Conservation (phyloP, 2,329 filamentous ascomycete genomes). For the Alternaria panax region DNA sequence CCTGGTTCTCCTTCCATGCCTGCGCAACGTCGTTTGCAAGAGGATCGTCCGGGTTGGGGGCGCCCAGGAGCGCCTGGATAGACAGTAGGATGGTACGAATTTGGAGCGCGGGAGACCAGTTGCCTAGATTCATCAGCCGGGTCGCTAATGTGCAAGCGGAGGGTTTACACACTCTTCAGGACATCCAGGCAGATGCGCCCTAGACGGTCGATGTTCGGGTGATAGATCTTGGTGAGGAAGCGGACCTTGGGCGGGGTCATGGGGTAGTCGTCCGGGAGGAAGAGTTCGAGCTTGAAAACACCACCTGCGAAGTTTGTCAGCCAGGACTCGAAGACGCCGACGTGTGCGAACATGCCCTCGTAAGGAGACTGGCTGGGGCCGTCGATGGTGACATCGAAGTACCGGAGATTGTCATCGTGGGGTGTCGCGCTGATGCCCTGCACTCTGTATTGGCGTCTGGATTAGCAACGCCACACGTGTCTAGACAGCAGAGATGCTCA, state of each 20-base stretch:
- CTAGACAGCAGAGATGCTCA: slow-evolving; percentile 57
- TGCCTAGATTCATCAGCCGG: slow-evolving; percentile 65
- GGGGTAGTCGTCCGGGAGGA: slow-evolving; percentile 97
- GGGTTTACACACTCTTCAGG: slow-evolving; percentile 76
- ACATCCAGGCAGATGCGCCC: slow-evolving; percentile 97
- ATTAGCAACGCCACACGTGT: slow-evolving; percentile 9
- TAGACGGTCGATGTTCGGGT: slow-evolving; percentile 97
- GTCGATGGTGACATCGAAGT: slow-evolving; percentile 97
- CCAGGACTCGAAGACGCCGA: background rate
- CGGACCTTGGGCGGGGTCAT: slow-evolving; percentile 99
- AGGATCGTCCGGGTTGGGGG: slow-evolving; percentile 98
- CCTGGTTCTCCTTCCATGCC: slow-evolving; percentile 96
- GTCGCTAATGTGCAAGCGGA: background rate
- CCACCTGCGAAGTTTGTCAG: slow-evolving; percentile 62
- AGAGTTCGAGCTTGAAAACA: slow-evolving; percentile 95
- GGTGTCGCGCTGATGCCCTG: slow-evolving; percentile 95
- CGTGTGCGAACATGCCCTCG: slow-evolving; percentile 71
- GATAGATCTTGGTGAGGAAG: slow-evolving; percentile 98
- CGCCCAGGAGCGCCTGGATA: slow-evolving; percentile 94
- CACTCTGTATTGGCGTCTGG: slow-evolving; percentile 65
- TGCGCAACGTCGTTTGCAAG: slow-evolving; percentile 97
- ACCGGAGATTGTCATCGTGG: slow-evolving; percentile 95
- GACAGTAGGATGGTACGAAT: slow-evolving; percentile 98
- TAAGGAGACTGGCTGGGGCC: slow-evolving; percentile 92
- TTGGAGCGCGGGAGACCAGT: slow-evolving; percentile 98